Evolutionary conservation across 2,329 filamentous ascomycete genomes (phyloP), one percentile per base, ranked within the genome.

Genomic region (Curvularia lunata): DNA sequence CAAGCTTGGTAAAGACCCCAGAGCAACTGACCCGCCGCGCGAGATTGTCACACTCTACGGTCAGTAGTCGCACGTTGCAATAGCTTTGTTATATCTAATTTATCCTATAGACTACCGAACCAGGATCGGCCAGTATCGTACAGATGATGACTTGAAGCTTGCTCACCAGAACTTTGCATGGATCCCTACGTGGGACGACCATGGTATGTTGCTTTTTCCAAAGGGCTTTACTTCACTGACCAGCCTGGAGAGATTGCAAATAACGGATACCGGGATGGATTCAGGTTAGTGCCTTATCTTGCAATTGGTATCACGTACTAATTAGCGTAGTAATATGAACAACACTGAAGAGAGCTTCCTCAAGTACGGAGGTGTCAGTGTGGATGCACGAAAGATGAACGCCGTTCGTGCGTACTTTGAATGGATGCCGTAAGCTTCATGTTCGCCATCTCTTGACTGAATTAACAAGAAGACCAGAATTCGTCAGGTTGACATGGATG

Each of bases 181-280:
- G 78, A 80, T 80, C 13, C 72, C 77, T 0, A 76, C 77, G 2
- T 80, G 77, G 77, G 86, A 88, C 19, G 60, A 63, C 42, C 59
- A 59, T 40, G 55, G 61, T 59, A 45, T 16, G 53, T 16, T 4
- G 13, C 9, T 4, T 3, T 1, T 3, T 10, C 7, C 13, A 1
- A n/a, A 12, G 19, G 1, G 10, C 18, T 38, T 1, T 28, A 27
- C 12, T 51, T 5, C 2, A 43, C 50, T 62, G n/a, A 57, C 12
- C 10, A 21, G 28, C 70, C 59, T 66, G 18, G 59, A 74, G 75
- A 81, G 54, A 67, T 79, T 9, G 73, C 75, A 4, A 76, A 80
- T 65, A 80, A 81, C 52, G 71, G 68, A 5, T 81, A 76, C 52
- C 71, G 78, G 10, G 79, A 80, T 50, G 78, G 78, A 9, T 72